A percentile compares a stretch with the other conserved stretches of the same genome.
phyloP scores from a whole-genome alignment of 306 rosid genomes.

The Corylus heterophylla region DNA sequence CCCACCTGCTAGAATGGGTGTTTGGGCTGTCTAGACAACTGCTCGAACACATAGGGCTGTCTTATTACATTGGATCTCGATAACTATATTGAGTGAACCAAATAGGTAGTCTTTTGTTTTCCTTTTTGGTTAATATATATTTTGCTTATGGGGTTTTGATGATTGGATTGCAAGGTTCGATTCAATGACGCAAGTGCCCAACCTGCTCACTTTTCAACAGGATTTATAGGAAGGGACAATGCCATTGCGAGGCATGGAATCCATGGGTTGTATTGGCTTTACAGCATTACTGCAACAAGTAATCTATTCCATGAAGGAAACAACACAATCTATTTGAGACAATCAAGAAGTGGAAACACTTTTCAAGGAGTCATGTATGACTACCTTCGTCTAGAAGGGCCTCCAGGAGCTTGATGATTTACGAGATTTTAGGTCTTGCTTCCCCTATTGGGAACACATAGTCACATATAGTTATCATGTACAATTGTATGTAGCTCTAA shows the following conservation, averaged over 20 bases:
- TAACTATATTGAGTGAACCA: too few relatives aligned
- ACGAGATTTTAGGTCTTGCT: too few relatives aligned
- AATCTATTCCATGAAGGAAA: constrained; percentile 38
- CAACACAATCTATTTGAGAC: constrained; percentile 57
- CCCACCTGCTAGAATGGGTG: too few relatives aligned
- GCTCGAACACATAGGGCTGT: too few relatives aligned
- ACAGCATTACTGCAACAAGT: constrained; percentile 39
- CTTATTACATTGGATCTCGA: too few relatives aligned
- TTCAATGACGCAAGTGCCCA: constrained; percentile 31
- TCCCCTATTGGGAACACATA: too few relatives aligned
- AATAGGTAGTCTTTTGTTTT: too few relatives aligned
- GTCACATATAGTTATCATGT: too few relatives aligned
- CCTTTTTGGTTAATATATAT: not conserved
- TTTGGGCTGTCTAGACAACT: too few relatives aligned
- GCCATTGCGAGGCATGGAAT: constrained; percentile 84
- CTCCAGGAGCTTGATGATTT: constrained; percentile 34
- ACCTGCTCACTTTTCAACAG: constrained; percentile 34
- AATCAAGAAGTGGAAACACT: constrained; percentile 28
- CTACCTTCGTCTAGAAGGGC: constrained; percentile 74
- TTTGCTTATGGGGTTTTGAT: not conserved
- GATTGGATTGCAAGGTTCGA: constrained; percentile 47
- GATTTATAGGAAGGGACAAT: constrained; percentile 56
- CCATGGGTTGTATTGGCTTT: constrained; percentile 61
- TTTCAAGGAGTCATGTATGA: constrained; percentile 77
- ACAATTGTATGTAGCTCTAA: too few relatives aligned